Conservation (phyloP, 2,329 filamentous ascomycete genomes). For the Zymoseptoria brevis region DNA sequence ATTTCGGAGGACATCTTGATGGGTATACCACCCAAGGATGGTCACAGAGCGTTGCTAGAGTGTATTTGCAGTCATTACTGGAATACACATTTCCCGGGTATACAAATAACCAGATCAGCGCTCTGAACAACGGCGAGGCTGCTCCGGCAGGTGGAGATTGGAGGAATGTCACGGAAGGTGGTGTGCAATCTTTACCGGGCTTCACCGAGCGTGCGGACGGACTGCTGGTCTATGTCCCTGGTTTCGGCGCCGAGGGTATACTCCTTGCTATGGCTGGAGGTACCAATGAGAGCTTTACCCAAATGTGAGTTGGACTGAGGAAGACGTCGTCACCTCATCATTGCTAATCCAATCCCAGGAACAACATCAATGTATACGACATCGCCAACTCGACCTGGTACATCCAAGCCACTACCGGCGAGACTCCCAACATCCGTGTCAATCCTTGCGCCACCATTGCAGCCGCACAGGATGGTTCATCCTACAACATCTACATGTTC, state of each 20-base stretch:
- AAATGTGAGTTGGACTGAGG: slow-evolving; percentile 14
- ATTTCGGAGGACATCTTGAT: slow-evolving; percentile 72
- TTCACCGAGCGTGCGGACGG: slow-evolving; percentile 71
- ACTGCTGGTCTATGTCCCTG: slow-evolving; percentile 65
- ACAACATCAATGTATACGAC: slow-evolving; percentile 72
- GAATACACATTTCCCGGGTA: slow-evolving; percentile 70
- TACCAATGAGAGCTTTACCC: slow-evolving; percentile 56
- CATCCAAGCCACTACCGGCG: slow-evolving; percentile 58
- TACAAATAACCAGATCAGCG: slow-evolving; percentile 54
- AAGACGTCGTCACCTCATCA: neutral
- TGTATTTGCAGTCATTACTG: slow-evolving; percentile 66
- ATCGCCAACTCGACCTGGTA: slow-evolving; percentile 64
- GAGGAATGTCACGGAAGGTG: slow-evolving; percentile 66
- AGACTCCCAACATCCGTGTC: slow-evolving; percentile 51
- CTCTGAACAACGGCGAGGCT: slow-evolving; percentile 45
- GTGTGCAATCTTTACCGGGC: slow-evolving; percentile 55
- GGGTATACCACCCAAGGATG: slow-evolving; percentile 56
- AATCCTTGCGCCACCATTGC: slow-evolving; percentile 67
- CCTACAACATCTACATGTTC: slow-evolving; percentile 71
- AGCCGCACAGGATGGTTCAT: slow-evolving; percentile 54
- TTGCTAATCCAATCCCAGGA: slow-evolving; percentile 52
- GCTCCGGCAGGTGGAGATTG: slow-evolving; percentile 58
- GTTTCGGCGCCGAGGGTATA: slow-evolving; percentile 66
- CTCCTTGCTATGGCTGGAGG: slow-evolving; percentile 72
- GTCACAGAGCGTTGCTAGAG: slow-evolving; percentile 54